Conservation (phyloP, 192 early-diverging fungal genomes). For the Funneliformis mosseae region DNA sequence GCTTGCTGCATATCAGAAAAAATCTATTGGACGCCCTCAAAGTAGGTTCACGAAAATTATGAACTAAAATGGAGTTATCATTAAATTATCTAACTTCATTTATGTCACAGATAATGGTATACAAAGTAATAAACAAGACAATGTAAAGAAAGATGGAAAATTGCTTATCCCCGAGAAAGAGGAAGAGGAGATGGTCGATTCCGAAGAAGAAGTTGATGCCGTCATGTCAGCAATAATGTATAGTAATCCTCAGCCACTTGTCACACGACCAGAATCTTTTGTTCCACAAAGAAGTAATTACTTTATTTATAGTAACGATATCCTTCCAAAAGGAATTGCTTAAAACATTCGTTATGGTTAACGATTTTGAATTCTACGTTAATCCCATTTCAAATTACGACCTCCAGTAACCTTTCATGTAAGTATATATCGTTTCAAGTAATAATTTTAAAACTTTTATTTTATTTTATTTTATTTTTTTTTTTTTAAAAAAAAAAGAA, state of each 20-base stretch:
- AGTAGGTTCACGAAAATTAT: constrained; percentile 47
- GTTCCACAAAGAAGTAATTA: constrained; percentile 18
- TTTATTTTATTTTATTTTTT: too few species aligned
- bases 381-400: background rate
- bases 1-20: constrained; percentile 75
- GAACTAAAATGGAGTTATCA: background rate
- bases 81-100: background rate
- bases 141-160: constrained; percentile 46
- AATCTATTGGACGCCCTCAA: constrained; percentile 61
- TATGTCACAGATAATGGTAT: constrained; percentile 15
- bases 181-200: constrained; percentile 57
- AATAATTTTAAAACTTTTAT: background rate
- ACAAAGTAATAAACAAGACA: constrained; percentile 35
- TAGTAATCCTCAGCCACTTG: constrained; percentile 68
- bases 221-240: constrained; percentile 65
- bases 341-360: background rate
- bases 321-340: constrained; percentile 8
- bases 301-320: constrained; percentile 18
- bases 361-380: background rate
- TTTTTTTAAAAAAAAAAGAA: too few species aligned
- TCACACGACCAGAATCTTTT: constrained; percentile 40
- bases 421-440: background rate
- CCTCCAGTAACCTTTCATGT: background rate
- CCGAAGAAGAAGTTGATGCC: constrained; percentile 74
- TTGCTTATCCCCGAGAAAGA: constrained; percentile 53